These are phyloP conservation scores for Solanum peruvianum DNA, from an alignment of 257 asterid genomes.

Conservation along the genomic window DNA sequence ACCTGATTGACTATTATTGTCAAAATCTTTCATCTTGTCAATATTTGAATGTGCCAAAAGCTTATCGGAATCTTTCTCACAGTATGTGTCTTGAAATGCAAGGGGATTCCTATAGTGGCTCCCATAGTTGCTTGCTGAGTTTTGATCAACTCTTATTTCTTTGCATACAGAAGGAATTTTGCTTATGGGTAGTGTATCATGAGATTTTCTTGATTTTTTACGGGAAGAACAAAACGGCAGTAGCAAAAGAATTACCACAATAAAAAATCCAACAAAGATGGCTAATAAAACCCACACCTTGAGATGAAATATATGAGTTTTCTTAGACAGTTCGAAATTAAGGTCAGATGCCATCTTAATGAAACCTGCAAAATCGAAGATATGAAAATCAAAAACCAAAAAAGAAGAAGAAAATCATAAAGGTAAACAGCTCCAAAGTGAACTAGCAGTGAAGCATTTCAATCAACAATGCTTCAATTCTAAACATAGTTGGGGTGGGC, in stretches of 20 bases:
- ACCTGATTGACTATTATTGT: conserved; percentile 19
- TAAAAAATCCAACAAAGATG: conserved; percentile 41
- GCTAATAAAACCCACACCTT: conserved; percentile 64
- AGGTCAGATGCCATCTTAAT: conserved; percentile 42
- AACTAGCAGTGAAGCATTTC: background rate
- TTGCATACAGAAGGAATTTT: conserved; percentile 1
- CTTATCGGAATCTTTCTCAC: conserved; percentile 6
- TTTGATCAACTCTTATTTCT: conserved; percentile 5
- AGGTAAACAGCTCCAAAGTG: background rate
- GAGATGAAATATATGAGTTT: conserved; percentile 53
- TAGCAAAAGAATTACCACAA: conserved; percentile 31
- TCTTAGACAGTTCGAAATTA: conserved; percentile 44
- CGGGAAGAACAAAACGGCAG: conserved; percentile 35
- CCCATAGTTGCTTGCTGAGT: background rate
- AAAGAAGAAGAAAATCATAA: background rate
- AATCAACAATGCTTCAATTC: background rate
- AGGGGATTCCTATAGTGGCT: background rate
- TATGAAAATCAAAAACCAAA: background rate
- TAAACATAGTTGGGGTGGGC: background rate
- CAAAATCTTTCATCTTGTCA: conserved; percentile 1
- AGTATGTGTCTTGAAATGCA: background rate
- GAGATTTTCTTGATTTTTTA: conserved; percentile 26
- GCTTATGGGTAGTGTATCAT: conserved; percentile 20
- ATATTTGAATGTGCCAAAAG: background rate
- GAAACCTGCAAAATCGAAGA: conserved; percentile 13